phyloP scores from a whole-genome alignment of 371 early-diverging fungal species.

The Gilbertella persicaria region DNA sequence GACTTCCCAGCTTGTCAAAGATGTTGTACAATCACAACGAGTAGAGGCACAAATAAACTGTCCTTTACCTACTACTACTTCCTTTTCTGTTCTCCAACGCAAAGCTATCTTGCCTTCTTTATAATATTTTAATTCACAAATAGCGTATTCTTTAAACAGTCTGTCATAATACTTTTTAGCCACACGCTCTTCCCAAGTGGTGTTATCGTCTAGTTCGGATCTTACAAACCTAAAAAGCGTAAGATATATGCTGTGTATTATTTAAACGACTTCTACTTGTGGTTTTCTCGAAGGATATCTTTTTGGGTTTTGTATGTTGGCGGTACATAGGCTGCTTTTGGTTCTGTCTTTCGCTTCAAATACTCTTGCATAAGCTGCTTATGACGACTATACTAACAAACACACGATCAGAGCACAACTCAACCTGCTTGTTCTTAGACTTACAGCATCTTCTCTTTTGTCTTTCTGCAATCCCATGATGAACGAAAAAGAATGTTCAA shows the following conservation, averaged over 20 bases:
- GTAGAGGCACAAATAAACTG: constrained; percentile 75
- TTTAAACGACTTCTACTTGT: constrained; percentile 26
- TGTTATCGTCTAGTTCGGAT: constrained; percentile 38
- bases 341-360: constrained; percentile 31
- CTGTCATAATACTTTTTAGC: constrained; percentile 86
- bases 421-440: no score
- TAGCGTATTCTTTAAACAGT: constrained; percentile 84
- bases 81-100: constrained; percentile 82
- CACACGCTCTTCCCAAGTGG: constrained; percentile 76
- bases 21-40: constrained; percentile 45
- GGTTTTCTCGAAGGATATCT: constrained; percentile 49
- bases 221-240: constrained; percentile 30
- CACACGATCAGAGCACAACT: no score
- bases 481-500: no score
- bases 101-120: constrained; percentile 80
- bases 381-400: constrained; percentile 52
- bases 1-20: constrained; percentile 81
- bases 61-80: constrained; percentile 77
- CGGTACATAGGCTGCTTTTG: constrained; percentile 4
- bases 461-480: no score
- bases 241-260: no score
- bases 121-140: constrained; percentile 76
- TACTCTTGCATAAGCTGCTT: constrained; percentile 59
- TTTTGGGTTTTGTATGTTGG: constrained; percentile 62
- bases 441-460: no score